Evolutionary conservation across 192 early-diverging fungal genomes (phyloP).

Genomic region (Haplosporangium gracile): DNA sequence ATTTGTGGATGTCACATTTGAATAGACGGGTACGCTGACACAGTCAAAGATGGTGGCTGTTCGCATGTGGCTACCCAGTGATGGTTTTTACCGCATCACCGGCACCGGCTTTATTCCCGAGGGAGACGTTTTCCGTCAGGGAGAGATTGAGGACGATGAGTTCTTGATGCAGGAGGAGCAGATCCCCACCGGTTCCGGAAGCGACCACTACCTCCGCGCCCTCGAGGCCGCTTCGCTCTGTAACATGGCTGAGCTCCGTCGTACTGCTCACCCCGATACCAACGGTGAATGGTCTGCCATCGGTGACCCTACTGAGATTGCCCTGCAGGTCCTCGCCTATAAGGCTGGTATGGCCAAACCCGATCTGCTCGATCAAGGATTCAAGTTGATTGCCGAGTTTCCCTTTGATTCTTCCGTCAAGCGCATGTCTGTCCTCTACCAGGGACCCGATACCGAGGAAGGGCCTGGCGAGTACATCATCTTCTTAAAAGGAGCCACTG

Average conservation of each 20-base stretch:
- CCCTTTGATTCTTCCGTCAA: constrained; percentile 82
- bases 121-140: constrained; percentile 57
- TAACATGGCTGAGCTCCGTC: constrained; percentile 81
- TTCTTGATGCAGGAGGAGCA: constrained; percentile 37
- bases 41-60: constrained; percentile 95
- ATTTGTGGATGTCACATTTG: not conserved
- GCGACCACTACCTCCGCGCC: constrained; percentile 61
- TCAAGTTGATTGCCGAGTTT: constrained; percentile 69
- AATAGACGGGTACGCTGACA: constrained; percentile 85
- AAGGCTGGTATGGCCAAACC: constrained; percentile 83
- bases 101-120: constrained; percentile 73
- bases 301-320: constrained; percentile 94
- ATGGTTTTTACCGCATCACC: constrained; percentile 77
- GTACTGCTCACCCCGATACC: constrained; percentile 57
- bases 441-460: constrained; percentile 39
- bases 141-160: constrained; percentile 48
- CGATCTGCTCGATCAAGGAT: constrained; percentile 62
- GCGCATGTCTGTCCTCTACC: constrained; percentile 88
- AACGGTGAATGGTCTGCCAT: constrained; percentile 76
- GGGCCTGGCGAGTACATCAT: constrained; percentile 65
- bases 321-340: constrained; percentile 86
- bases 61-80: constrained; percentile 82
- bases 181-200: constrained; percentile 37
- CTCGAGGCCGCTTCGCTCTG: constrained; percentile 79
- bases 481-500: constrained; percentile 92